Percentiles rank a stretch among this genome's conserved stretches.
Evolutionary conservation across 495 filamentous ascomycete species (phyloP).

Genomic region (Cercophora scortea): DNA sequence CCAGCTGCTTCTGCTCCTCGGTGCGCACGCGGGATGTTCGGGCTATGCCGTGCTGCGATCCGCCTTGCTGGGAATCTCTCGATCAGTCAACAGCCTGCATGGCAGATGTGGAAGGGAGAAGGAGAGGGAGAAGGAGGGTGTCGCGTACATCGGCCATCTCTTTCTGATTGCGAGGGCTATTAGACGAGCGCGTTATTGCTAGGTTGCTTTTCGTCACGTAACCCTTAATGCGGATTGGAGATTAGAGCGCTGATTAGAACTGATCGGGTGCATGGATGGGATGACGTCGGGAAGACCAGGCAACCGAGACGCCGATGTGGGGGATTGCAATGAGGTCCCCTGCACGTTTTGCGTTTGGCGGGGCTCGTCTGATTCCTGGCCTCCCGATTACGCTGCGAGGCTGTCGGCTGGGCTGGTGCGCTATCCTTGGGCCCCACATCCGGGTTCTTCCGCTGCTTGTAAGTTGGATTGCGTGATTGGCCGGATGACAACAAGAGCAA

Average conservation of each 20-base stretch:
- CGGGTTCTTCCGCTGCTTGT: no score
- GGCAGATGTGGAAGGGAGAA: background rate
- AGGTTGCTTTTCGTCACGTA: no score
- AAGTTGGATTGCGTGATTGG: no score
- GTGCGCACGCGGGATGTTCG: conserved; percentile 51
- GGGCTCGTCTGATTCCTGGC: background rate
- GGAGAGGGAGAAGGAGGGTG: background rate
- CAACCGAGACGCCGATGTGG: background rate
- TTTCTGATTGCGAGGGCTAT: background rate
- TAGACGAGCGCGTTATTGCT: no score
- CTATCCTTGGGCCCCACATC: no score
- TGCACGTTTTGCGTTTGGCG: no score
- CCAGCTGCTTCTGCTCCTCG: conserved; percentile 57
- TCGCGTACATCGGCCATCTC: conserved; percentile 22
- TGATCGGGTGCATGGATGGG: background rate
- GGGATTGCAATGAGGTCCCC: background rate
- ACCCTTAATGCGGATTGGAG: no score
- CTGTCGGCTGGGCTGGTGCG: no score
- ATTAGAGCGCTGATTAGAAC: no score
- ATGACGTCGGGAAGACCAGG: conserved; percentile 3
- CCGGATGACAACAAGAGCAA: no score
- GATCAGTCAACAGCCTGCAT: conserved; percentile 20
- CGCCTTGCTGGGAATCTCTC: conserved; percentile 18
- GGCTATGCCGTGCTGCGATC: conserved; percentile 63
- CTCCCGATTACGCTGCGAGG: no score